phyloP scores from a whole-genome alignment of 2,329 filamentous ascomycete genomes.

The Penicillium paneum region DNA sequence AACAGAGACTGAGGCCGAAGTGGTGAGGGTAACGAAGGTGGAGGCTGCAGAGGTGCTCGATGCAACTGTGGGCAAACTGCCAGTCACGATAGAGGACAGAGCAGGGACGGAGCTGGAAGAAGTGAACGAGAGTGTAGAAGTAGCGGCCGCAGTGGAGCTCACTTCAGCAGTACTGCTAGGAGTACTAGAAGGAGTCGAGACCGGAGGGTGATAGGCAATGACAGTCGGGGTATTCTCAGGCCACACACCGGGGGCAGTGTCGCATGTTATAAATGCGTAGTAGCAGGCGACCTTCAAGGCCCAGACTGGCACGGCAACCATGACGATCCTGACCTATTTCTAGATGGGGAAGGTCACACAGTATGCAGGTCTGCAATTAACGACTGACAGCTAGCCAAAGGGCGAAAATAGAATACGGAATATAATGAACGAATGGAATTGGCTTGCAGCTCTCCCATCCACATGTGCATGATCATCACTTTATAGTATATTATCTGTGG shows the following conservation, averaged over 20 bases:
- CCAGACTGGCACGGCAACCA: slow-evolving; percentile 23
- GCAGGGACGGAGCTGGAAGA: slow-evolving; percentile 4
- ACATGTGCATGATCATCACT: slow-evolving; percentile 6
- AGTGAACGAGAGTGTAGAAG: slow-evolving; percentile 6
- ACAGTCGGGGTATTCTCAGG: slow-evolving; percentile 24
- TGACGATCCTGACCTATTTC: slow-evolving; percentile 19
- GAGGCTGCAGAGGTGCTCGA: slow-evolving; percentile 5
- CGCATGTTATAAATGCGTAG: slow-evolving; percentile 34
- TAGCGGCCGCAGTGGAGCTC: background rate
- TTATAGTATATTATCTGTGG: slow-evolving; percentile 6
- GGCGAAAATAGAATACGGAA: slow-evolving; percentile 1
- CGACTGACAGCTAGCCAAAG: slow-evolving; percentile 8
- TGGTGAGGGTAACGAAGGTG: slow-evolving; percentile 12
- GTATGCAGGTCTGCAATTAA: slow-evolving; percentile 13
- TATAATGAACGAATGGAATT: slow-evolving; percentile 9
- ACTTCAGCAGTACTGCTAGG: slow-evolving; percentile 10
- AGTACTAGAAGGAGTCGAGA: slow-evolving; percentile 9
- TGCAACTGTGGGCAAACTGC: background rate
- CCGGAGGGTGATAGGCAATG: slow-evolving; percentile 13
- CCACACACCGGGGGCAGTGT: slow-evolving; percentile 30
- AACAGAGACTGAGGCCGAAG: slow-evolving; percentile 4
- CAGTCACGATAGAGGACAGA: background rate
- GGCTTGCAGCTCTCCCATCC: slow-evolving; percentile 3
- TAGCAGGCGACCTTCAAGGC: slow-evolving; percentile 26
- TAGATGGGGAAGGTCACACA: slow-evolving; percentile 11